Evolutionary conservation across 768 basidiomycete species (phyloP).

Genomic region (Amanita pseudoporphyria): DNA sequence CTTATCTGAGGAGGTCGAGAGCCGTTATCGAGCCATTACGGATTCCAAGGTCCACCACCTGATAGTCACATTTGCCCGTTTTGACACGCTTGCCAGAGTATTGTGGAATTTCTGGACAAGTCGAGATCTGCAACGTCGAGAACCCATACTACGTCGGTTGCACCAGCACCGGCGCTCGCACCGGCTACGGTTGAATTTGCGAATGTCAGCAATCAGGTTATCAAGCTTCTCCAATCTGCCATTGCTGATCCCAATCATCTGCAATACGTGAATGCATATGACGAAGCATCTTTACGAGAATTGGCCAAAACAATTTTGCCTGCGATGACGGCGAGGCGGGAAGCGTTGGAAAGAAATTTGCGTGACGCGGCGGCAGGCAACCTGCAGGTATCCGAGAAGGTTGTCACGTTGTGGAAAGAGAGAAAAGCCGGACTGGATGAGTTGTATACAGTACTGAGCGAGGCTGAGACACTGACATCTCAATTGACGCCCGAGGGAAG

Average conservation of each 20-base stretch:
- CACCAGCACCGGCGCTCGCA: conserved; percentile 67
- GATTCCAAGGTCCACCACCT: conserved; percentile 40
- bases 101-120: conserved; percentile 76
- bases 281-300: conserved; percentile 37
- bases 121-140: conserved; percentile 62
- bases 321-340: conserved; percentile 35
- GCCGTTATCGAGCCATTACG: background rate
- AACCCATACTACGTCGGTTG: conserved; percentile 58
- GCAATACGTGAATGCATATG: conserved; percentile 47
- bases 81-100: conserved; percentile 33
- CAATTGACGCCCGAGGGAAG: conserved; percentile 31
- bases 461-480: conserved; percentile 29
- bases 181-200: conserved; percentile 76
- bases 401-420: conserved; percentile 50
- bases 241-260: conserved; percentile 56
- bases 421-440: conserved; percentile 36
- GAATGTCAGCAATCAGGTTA: conserved; percentile 38
- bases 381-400: conserved; percentile 50
- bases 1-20: conserved; percentile 1
- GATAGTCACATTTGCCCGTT: background rate
- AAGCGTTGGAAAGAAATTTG: conserved; percentile 40
- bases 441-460: conserved; percentile 35
- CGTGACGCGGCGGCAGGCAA: conserved; percentile 38
- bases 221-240: conserved; percentile 54
- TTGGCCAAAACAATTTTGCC: conserved; percentile 36